A percentile compares a stretch with the other conserved stretches of the same genome.
Evolutionary conservation across 352 stramenopile genomes (phyloP).

Genomic region (Globisporangium rhizosaccharum): DNA sequence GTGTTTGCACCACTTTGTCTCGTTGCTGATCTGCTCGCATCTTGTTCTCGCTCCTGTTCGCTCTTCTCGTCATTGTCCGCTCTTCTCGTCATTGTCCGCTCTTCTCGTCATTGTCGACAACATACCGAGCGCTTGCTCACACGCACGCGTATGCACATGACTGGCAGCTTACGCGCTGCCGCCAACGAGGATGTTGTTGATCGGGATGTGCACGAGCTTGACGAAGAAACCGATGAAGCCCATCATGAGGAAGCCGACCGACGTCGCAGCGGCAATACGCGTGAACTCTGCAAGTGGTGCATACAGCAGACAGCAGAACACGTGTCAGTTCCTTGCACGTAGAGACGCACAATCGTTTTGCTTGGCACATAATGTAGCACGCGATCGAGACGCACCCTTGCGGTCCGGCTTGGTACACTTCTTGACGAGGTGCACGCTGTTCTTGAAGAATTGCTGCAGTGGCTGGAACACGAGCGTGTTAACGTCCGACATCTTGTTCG

Average conservation of each 20-base stretch:
- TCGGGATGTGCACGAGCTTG: conserved; percentile 99
- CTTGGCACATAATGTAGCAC: not conserved
- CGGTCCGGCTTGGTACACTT: conserved; percentile 99
- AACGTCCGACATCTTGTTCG: conserved; percentile 75
- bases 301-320: conserved; percentile 1
- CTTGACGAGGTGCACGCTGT: conserved; percentile 97
- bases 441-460: conserved; percentile 96
- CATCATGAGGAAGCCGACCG: conserved; percentile 98
- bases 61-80: not conserved
- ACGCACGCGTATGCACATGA: not conserved
- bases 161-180: conserved; percentile 55
- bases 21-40: not conserved
- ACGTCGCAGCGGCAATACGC: conserved; percentile 92
- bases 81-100: not conserved
- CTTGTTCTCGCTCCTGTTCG: not conserved
- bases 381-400: conserved; percentile 78
- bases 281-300: conserved; percentile 87
- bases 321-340: not conserved
- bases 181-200: conserved; percentile 99
- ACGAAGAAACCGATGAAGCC: conserved; percentile 99
- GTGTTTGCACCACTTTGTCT: no score
- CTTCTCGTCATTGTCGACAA: not conserved
- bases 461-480: conserved; percentile 94
- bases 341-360: not conserved
- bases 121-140: not conserved